phyloP scores from a whole-genome alignment of 1,139 yeast species.

The Scheffersomyces insectosa region DNA sequence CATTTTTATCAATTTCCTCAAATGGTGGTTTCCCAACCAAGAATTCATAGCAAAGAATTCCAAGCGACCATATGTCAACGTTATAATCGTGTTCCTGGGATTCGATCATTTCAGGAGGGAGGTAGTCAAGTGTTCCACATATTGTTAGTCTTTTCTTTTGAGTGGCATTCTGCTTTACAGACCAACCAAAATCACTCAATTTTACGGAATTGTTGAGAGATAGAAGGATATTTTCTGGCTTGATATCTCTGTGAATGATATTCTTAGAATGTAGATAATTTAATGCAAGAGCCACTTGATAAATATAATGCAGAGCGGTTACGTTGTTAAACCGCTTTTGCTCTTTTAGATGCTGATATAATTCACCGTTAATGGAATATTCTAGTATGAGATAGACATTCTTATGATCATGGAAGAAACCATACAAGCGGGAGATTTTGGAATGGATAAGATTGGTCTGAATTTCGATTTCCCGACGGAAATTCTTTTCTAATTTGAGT shows the following conservation, averaged over 20 bases:
- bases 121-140: conserved; percentile 93
- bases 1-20: conserved; percentile 72
- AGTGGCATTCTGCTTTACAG: conserved; percentile 48
- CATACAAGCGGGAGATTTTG: conserved; percentile 76
- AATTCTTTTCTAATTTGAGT: conserved; percentile 81
- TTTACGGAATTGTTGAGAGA: conserved; percentile 74
- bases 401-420: conserved; percentile 78
- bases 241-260: conserved; percentile 87
- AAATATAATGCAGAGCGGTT: conserved; percentile 75
- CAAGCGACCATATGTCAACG: conserved; percentile 94
- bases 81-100: conserved; percentile 73
- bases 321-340: conserved; percentile 69
- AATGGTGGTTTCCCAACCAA: conserved; percentile 91
- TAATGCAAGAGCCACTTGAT: conserved; percentile 81
- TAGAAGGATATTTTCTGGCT: conserved; percentile 85
- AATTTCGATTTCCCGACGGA: conserved; percentile 88
- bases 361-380: conserved; percentile 83
- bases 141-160: conserved; percentile 63
- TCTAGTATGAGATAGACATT: conserved; percentile 84
- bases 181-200: conserved; percentile 96
- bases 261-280: conserved; percentile 72
- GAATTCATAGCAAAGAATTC: conserved; percentile 82
- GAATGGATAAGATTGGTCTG: conserved; percentile 78
- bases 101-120: conserved; percentile 96
- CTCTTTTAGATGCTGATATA: conserved; percentile 69